These are phyloP conservation scores for Pythium monospermum DNA, from an alignment of 352 stramenopile genomes.

Conservation along the genomic window DNA sequence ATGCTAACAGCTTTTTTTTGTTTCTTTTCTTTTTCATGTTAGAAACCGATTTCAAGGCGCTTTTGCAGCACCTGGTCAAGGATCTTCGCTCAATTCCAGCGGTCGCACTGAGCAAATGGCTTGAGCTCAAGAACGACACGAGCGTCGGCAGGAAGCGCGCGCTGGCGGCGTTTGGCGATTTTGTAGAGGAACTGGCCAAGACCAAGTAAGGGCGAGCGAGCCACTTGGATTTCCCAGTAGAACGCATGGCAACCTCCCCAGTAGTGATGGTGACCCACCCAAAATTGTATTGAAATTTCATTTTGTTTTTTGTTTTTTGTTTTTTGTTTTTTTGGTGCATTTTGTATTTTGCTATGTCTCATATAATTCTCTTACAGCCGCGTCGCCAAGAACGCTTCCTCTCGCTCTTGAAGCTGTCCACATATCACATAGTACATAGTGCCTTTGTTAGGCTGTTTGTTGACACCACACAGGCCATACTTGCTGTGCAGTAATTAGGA, in stretches of 20 bases:
- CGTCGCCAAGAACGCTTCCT: slow-evolving; percentile 31
- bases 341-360: background rate
- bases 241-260: background rate
- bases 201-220: slow-evolving; percentile 38
- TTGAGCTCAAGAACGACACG: slow-evolving; percentile 72
- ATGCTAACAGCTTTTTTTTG: slow-evolving; percentile 1
- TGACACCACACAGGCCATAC: background rate
- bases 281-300: too few species aligned
- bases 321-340: too few species aligned
- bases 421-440: background rate
- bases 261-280: too few species aligned
- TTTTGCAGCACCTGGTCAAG: slow-evolving; percentile 69
- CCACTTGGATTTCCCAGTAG: too few species aligned
- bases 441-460: background rate
- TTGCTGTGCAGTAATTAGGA: background rate
- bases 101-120: slow-evolving; percentile 57
- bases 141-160: slow-evolving; percentile 68
- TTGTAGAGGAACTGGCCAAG: slow-evolving; percentile 65
- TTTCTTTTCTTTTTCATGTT: slow-evolving; percentile 8
- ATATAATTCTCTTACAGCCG: slow-evolving; percentile 10
- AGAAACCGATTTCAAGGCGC: slow-evolving; percentile 55
- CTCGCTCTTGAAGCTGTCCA: slow-evolving; percentile 45
- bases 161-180: slow-evolving; percentile 57
- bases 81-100: slow-evolving; percentile 40
- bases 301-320: too few species aligned